A percentile compares a stretch with the other conserved stretches of the same genome.
Conservation (phyloP, 2,329 filamentous ascomycete species). For the Rhynchosporium agropyri region DNA sequence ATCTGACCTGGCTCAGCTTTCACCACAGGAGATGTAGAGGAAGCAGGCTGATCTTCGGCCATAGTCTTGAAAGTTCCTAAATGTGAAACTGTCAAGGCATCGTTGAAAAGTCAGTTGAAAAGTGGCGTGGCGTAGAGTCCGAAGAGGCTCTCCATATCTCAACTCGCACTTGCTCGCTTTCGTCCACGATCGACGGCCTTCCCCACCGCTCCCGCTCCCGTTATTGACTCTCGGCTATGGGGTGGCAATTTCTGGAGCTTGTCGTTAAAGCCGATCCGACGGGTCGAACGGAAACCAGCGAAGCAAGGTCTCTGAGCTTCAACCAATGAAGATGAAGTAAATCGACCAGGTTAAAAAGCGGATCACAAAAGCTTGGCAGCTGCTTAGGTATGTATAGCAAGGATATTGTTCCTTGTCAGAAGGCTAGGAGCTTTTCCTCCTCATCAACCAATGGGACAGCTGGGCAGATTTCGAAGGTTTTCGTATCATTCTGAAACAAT, state of each 20-base stretch:
- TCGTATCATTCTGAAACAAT: constrained; percentile 2
- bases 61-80: constrained; percentile 11
- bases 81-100: constrained; percentile 7
- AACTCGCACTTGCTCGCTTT: constrained; percentile 6
- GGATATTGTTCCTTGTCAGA: background rate
- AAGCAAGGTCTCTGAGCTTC: background rate
- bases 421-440: constrained; percentile 3
- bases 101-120: constrained; percentile 2
- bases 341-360: constrained; percentile 3
- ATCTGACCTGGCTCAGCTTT: constrained; percentile 1
- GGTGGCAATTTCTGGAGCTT: background rate
- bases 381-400: background rate
- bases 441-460: background rate
- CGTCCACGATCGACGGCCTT: constrained; percentile 10
- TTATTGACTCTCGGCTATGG: constrained; percentile 12
- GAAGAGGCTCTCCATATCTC: constrained; percentile 12
- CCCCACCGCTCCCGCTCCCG: constrained; percentile 12
- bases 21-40: background rate
- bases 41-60: constrained; percentile 17
- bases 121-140: constrained; percentile 3
- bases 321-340: background rate
- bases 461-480: background rate
- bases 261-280: constrained; percentile 11
- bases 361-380: constrained; percentile 19
- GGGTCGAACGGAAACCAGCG: constrained; percentile 8